phyloP scores from a whole-genome alignment of 768 basidiomycete genomes.

The Sporobolomyces pararoseus region DNA sequence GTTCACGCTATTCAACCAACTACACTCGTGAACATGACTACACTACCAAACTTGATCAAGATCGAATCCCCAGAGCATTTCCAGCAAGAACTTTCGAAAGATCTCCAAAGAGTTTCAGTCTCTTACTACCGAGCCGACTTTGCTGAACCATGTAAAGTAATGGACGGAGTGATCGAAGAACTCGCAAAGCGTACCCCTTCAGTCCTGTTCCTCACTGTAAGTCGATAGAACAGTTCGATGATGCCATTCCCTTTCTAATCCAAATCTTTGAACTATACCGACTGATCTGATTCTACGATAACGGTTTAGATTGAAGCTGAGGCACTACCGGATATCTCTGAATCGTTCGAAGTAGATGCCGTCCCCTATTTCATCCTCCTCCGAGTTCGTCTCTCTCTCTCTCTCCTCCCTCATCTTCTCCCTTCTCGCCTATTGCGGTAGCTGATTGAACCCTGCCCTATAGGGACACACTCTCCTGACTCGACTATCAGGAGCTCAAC shows the following conservation, averaged over 20 bases:
- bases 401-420: neutral
- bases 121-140: constrained; percentile 92
- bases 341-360: constrained; percentile 84
- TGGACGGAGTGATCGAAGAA: constrained; percentile 73
- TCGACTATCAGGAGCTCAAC: constrained; percentile 76
- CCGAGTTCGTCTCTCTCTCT: constrained; percentile 56
- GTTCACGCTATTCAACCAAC: no score
- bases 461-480: constrained; percentile 85
- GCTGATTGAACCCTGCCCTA: neutral
- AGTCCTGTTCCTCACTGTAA: constrained; percentile 70
- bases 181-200: constrained; percentile 67
- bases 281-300: neutral
- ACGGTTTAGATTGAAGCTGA: constrained; percentile 72
- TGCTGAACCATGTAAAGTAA: constrained; percentile 85
- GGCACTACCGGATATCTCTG: constrained; percentile 71
- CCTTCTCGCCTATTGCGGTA: neutral
- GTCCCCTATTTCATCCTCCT: constrained; percentile 83
- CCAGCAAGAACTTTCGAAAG: constrained; percentile 65
- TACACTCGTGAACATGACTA: no score
- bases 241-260: neutral
- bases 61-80: constrained; percentile 69
- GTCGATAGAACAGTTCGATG: constrained; percentile 17
- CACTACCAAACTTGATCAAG: constrained; percentile 23
- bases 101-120: constrained; percentile 75
- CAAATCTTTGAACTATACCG: neutral